Conservation (phyloP, 1,284 basidiomycete genomes). For the Xanthoconium separans region DNA sequence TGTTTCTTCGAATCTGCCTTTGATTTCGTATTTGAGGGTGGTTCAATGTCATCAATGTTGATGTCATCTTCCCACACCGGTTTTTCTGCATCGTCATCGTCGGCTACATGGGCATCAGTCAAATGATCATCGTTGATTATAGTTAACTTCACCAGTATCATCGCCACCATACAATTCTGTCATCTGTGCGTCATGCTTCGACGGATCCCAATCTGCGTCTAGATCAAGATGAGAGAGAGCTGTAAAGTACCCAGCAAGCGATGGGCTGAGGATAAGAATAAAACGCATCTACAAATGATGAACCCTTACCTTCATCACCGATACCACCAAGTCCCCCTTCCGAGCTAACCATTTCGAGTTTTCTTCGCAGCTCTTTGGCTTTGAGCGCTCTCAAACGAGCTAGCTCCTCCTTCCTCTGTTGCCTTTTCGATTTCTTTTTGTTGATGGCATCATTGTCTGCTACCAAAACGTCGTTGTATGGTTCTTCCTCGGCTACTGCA, state of each 20-base stretch:
- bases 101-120: conserved; percentile 22
- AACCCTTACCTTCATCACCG: conserved; percentile 40
- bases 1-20: conserved; percentile 43
- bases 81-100: conserved; percentile 58
- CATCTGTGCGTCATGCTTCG: conserved; percentile 79
- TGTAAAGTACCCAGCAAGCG: conserved; percentile 20
- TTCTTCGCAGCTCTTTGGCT: conserved; percentile 77
- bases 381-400: conserved; percentile 79
- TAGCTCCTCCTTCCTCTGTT: conserved; percentile 71
- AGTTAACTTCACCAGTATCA: conserved; percentile 23
- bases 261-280: not conserved
- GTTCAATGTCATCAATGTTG: conserved; percentile 69
- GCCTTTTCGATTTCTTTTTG: conserved; percentile 38
- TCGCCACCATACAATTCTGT: conserved; percentile 61
- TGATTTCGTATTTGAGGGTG: conserved; percentile 31
- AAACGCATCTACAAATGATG: not conserved
- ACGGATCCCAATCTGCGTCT: conserved; percentile 83
- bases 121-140: not conserved
- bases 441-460: not conserved
- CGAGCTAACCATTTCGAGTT: conserved; percentile 67
- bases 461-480: not conserved
- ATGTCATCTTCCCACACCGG: conserved; percentile 91
- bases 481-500: conserved; percentile 11
- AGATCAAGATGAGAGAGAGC: conserved; percentile 66
- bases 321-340: conserved; percentile 57